Evolutionary conservation across 306 rosid species (phyloP).

Genomic region (Elaeagnus macrophylla): DNA sequence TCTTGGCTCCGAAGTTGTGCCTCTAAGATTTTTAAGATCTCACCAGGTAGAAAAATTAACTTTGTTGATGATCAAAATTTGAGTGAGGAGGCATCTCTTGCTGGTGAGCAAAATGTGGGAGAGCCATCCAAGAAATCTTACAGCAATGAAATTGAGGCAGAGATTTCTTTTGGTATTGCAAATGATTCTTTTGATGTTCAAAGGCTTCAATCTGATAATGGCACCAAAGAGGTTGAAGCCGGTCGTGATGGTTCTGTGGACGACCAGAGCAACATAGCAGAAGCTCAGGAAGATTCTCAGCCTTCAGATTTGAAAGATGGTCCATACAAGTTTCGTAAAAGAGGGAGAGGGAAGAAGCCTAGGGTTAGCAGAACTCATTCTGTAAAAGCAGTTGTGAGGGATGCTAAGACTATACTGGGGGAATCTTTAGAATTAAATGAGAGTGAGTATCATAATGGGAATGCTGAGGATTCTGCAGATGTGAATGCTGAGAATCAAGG

Average conservation of each 20-base stretch:
- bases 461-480: slow-evolving; percentile 58
- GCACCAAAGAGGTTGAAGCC: slow-evolving; percentile 45
- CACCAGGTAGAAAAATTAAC: slow-evolving; percentile 51
- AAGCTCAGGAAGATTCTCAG: slow-evolving; percentile 40
- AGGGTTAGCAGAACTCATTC: slow-evolving; percentile 45
- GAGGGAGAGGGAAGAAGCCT: slow-evolving; percentile 30
- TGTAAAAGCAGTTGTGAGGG: slow-evolving; percentile 59
- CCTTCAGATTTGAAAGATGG: slow-evolving; percentile 40
- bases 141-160: slow-evolving; percentile 56
- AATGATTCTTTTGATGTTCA: slow-evolving; percentile 55
- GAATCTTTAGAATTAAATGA: slow-evolving; percentile 39
- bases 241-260: slow-evolving; percentile 49
- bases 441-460: slow-evolving; percentile 52
- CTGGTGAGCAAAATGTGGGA: slow-evolving; percentile 25
- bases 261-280: slow-evolving; percentile 47
- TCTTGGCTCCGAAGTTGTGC: slow-evolving; percentile 93
- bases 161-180: slow-evolving; percentile 56
- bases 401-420: slow-evolving; percentile 65
- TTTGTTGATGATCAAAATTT: slow-evolving; percentile 33
- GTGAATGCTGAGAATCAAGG: slow-evolving; percentile 44
- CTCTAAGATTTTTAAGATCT: slow-evolving; percentile 66
- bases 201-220: slow-evolving; percentile 46
- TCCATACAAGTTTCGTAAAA: slow-evolving; percentile 32
- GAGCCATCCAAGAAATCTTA: slow-evolving; percentile 31
- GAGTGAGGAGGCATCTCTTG: slow-evolving; percentile 13